phyloP scores from a whole-genome alignment of 208 protist species.

The Trypanosoma avium region DNA sequence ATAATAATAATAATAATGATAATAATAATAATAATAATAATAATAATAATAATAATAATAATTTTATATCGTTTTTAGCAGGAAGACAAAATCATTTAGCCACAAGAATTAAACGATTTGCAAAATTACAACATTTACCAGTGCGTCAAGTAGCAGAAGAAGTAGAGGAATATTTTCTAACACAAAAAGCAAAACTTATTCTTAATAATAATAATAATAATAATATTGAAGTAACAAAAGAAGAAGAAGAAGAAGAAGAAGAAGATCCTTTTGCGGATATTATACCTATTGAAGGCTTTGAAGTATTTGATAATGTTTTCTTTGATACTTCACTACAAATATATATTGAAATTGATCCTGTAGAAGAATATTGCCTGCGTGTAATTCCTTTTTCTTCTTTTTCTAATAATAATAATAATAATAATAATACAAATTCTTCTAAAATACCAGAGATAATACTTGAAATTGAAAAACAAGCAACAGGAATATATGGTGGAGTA shows the following conservation, averaged over 20 bases:
- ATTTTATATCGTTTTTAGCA: slow-evolving; percentile 7
- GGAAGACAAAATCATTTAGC: slow-evolving; percentile 4
- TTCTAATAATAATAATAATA: too few species aligned
- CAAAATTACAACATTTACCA: slow-evolving; percentile 4
- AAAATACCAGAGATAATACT: slow-evolving; percentile 17
- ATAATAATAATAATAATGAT: too few species aligned
- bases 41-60: too few species aligned
- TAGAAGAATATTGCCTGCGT: slow-evolving; percentile 21
- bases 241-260: background rate
- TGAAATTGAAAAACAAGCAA: slow-evolving; percentile 16
- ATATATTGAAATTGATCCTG: slow-evolving; percentile 39
- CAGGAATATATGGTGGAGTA: slow-evolving; percentile 5
- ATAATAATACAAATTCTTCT: background rate
- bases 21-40: too few species aligned
- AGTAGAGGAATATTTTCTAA: slow-evolving; percentile 19
- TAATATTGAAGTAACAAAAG: background rate
- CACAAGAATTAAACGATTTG: slow-evolving; percentile 8
- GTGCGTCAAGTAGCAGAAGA: background rate
- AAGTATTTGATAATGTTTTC: slow-evolving; percentile 27
- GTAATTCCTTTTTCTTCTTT: slow-evolving; percentile 26
- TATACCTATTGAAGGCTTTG: background rate
- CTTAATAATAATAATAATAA: background rate
- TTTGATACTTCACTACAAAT: slow-evolving; percentile 26
- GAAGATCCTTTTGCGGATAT: slow-evolving; percentile 23
- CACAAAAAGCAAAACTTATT: background rate